phyloP scores from a whole-genome alignment of 108 stramenopile species.

The Skeletonema marinoi region DNA sequence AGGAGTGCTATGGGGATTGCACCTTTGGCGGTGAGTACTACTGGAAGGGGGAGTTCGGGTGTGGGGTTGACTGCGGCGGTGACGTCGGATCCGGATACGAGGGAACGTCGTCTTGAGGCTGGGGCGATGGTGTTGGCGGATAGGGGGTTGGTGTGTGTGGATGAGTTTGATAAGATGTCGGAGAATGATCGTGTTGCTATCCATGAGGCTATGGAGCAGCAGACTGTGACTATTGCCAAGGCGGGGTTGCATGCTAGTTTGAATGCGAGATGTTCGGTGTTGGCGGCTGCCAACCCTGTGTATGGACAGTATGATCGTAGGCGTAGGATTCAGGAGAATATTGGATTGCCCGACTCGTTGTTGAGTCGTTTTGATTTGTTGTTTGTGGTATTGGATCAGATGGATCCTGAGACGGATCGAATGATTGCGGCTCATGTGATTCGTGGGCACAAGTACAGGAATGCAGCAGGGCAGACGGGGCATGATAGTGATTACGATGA shows the following conservation, averaged over 20 bases:
- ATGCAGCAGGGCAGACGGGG: constrained; percentile 64
- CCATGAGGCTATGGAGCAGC: constrained; percentile 99
- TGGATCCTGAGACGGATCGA: constrained; percentile 95
- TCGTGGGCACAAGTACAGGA: constrained; percentile 91
- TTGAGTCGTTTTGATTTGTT: constrained; percentile 99
- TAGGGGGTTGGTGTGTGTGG: constrained; percentile 98
- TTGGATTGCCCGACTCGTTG: constrained; percentile 98
- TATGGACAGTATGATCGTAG: constrained; percentile 99
- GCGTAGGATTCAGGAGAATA: constrained; percentile 96
- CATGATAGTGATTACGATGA: constrained; percentile 85
- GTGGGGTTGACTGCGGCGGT: constrained; percentile 99
- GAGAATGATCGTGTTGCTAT: constrained; percentile 96
- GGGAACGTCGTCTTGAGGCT: constrained; percentile 96
- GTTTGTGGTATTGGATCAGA: constrained; percentile 99
- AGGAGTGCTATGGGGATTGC: constrained; percentile 95
- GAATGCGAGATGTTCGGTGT: constrained; percentile 96
- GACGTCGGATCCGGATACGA: constrained; percentile 96
- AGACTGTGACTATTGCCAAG: constrained; percentile 99
- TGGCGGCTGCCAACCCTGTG: constrained; percentile 99
- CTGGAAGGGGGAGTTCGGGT: constrained; percentile 96
- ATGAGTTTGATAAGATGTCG: constrained; percentile 96
- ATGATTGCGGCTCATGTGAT: constrained; percentile 96
- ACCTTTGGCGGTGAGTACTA: constrained; percentile 87
- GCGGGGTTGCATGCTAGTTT: constrained; percentile 95
- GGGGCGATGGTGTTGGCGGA: constrained; percentile 99